Evolutionary conservation across 192 early-diverging fungal species (phyloP), one percentile per base, ranked within the genome.

Genomic region (Hyaloraphidium curvatum): DNA sequence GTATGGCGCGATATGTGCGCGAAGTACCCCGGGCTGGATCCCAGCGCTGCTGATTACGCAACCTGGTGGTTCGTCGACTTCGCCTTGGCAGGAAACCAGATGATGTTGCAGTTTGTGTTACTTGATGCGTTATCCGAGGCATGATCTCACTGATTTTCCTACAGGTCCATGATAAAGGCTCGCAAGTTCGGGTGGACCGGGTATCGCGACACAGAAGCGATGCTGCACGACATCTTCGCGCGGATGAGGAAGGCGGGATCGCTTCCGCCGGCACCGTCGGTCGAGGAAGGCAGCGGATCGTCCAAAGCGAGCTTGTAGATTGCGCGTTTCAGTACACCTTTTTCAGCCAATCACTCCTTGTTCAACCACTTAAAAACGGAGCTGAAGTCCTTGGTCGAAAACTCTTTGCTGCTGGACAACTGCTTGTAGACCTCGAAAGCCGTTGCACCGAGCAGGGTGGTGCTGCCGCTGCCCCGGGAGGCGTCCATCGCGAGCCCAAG

Each of bases 401-500:
- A 28, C 14, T 33, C 58, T 2, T 30, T 26, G 22, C n/a, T 40
- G 7, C 17, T 22, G 11, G 43, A 48, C 11, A 48, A 25, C 43
- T 48, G 19, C 7, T 14, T 48, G 43, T 48, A 48, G 14, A 48
- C 23, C 25, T 48, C 17, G 17, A 14, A 48, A 21, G 43, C 43
- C 23, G 25, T 7, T 9, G 43, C 14, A 5, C 43, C 43, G 4
- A 48, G 7, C 43, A 48, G 9, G 19, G 17, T 22, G 43, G 43
- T 48, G 43, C 43, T 48, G 43, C 25, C 25, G 5, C 17, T 55
- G 33, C 86, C 81, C 25, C 75, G 74, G 31, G 93, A 91, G 16
- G 92, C 86, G 33, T 81, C 76, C 14, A 90, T 70, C 1, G 90
- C 93, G 39, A 97, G 65, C 1, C 84, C 77, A 64, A 94, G 57